phyloP scores from a whole-genome alignment of 345 rosid species.

The Raphanus sativus region DNA sequence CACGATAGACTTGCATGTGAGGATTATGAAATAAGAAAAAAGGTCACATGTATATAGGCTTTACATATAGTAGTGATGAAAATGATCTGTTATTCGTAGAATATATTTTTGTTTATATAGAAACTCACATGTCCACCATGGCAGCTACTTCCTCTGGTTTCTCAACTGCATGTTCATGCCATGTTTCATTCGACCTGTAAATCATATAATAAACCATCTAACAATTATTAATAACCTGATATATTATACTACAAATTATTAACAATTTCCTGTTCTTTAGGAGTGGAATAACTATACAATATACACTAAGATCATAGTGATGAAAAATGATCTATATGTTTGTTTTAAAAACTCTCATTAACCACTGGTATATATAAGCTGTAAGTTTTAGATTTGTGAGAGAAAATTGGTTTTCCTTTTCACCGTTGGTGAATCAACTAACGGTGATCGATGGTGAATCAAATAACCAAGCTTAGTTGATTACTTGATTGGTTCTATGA shows the following conservation, averaged over 20 bases:
- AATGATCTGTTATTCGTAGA: constrained; percentile 7
- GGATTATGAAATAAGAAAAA: constrained; percentile 8
- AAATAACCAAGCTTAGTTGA: not conserved
- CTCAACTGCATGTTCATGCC: constrained; percentile 66
- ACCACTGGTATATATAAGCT: not conserved
- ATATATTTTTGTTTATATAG: constrained; percentile 6
- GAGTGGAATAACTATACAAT: not conserved
- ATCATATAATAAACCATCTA: constrained; percentile 2
- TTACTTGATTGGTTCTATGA: constrained; percentile 4
- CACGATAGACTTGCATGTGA: constrained; percentile 18
- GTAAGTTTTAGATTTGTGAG: not conserved
- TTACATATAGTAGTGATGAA: not conserved
- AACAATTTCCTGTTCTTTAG: not conserved
- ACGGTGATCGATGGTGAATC: not conserved
- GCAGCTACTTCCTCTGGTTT: constrained; percentile 74
- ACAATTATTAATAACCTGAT: not conserved
- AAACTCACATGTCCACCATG: constrained; percentile 78
- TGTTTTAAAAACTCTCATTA: not conserved
- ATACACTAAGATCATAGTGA: not conserved
- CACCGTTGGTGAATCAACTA: not conserved
- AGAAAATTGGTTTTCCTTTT: not conserved
- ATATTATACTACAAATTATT: not conserved
- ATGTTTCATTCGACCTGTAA: constrained; percentile 48
- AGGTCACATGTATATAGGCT: not conserved
- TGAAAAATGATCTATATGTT: not conserved